Conservation (phyloP, 352 stramenopile species). For the Elongisporangium anandrum region DNA sequence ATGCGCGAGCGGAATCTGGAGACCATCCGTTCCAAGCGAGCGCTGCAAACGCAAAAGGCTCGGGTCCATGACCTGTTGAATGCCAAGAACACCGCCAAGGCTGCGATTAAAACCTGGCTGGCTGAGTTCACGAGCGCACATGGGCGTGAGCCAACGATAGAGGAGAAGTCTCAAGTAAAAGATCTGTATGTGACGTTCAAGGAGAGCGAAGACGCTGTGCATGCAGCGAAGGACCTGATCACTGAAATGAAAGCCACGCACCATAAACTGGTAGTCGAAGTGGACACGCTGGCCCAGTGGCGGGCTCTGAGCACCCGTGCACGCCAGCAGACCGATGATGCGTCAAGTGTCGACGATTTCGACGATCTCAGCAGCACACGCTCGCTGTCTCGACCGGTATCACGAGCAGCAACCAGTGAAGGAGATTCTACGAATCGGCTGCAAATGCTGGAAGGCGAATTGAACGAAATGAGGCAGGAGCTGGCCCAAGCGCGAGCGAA, state of each 20-base stretch:
- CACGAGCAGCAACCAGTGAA: neutral
- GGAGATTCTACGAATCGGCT: neutral
- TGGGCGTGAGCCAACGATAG: conserved; percentile 51
- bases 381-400: neutral
- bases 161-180: conserved; percentile 78
- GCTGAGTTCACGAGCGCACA: conserved; percentile 42
- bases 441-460: neutral
- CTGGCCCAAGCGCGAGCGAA: neutral
- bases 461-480: neutral
- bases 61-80: conserved; percentile 25
- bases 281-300: conserved; percentile 52
- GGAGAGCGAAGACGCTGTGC: conserved; percentile 50
- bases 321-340: neutral
- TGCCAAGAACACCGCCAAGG: conserved; percentile 50
- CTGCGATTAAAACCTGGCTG: conserved; percentile 62
- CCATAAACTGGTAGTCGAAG: conserved; percentile 31
- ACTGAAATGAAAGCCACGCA: conserved; percentile 40
- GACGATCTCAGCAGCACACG: neutral
- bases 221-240: conserved; percentile 30
- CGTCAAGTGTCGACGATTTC: neutral
- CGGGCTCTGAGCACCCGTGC: conserved; percentile 19
- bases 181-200: conserved; percentile 78
- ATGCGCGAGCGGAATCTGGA: conserved; percentile 32
- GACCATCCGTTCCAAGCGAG: conserved; percentile 39
- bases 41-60: conserved; percentile 26